Conservation (phyloP, 805 yeast genomes). For the Pichia nanzhaoensis region DNA sequence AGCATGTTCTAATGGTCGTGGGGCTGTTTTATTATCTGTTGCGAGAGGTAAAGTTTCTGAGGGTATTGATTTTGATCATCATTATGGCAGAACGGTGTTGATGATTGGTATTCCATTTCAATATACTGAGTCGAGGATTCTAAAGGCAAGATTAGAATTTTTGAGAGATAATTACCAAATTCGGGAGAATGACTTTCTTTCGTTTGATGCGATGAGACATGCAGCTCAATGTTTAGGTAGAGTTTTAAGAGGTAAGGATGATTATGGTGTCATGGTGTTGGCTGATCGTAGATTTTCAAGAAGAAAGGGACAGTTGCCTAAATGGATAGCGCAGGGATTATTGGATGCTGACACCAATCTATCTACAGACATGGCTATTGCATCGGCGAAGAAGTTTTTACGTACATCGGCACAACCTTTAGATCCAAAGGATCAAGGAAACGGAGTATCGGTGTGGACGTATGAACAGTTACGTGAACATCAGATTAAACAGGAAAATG, state of each 20-base stretch:
- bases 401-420: slow-evolving; percentile 93
- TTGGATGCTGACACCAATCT: slow-evolving; percentile 86
- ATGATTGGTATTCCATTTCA: slow-evolving; percentile 99
- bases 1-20: slow-evolving; percentile 96
- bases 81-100: slow-evolving; percentile 92
- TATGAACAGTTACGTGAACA: slow-evolving; percentile 53
- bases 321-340: slow-evolving; percentile 94
- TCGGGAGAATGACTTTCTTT: slow-evolving; percentile 86
- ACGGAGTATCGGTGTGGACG: slow-evolving; percentile 90
- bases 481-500: slow-evolving; percentile 45
- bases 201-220: slow-evolving; percentile 99
- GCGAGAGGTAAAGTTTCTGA: slow-evolving; percentile 99
- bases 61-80: slow-evolving; percentile 99
- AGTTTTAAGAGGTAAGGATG: slow-evolving; percentile 95
- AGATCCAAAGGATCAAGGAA: slow-evolving; percentile 78
- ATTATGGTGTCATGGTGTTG: slow-evolving; percentile 96
- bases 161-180: slow-evolving; percentile 89
- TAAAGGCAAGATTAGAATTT: slow-evolving; percentile 92
- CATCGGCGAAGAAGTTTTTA: slow-evolving; percentile 86
- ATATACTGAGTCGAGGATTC: slow-evolving; percentile 92
- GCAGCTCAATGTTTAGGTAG: slow-evolving; percentile 99
- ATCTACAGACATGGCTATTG: slow-evolving; percentile 96
- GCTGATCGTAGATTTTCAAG: slow-evolving; percentile 91
- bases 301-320: slow-evolving; percentile 83
- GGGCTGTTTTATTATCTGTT: slow-evolving; percentile 91